These are phyloP conservation scores for Talaromyces sp. DNA, from an alignment of 2,329 filamentous ascomycete species.

Conservation along the genomic window DNA sequence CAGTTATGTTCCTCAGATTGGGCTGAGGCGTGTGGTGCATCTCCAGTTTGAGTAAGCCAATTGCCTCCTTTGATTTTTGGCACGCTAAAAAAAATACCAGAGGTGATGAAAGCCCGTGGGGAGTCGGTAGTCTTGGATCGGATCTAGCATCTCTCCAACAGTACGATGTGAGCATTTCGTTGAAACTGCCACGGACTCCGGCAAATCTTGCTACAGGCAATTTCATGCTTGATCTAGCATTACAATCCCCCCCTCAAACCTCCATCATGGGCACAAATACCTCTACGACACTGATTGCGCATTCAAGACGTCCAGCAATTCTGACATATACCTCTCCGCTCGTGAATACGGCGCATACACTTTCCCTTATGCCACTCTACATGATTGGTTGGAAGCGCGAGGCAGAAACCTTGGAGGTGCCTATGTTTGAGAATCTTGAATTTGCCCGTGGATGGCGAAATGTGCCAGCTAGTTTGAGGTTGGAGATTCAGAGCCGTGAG, in stretches of 20 bases:
- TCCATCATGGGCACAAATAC: constrained; percentile 29
- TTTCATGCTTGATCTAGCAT: constrained; percentile 84
- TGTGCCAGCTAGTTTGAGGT: constrained; percentile 51
- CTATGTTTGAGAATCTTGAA: constrained; percentile 68
- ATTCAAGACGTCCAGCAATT: constrained; percentile 69
- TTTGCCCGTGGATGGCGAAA: constrained; percentile 57
- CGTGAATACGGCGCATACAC: constrained; percentile 58
- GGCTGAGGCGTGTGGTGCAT: constrained; percentile 59
- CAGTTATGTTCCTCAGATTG: constrained; percentile 63
- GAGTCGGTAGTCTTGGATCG: constrained; percentile 47
- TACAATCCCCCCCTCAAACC: constrained; percentile 53
- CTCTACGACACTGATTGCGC: constrained; percentile 51
- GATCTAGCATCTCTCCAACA: constrained; percentile 67
- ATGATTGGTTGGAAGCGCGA: constrained; percentile 63
- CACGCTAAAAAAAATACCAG: background rate
- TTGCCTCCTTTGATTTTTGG: constrained; percentile 10
- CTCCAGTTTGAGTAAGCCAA: constrained; percentile 59
- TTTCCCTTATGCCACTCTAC: constrained; percentile 66
- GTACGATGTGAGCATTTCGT: constrained; percentile 75
- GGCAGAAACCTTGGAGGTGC: constrained; percentile 60
- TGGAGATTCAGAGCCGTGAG: constrained; percentile 67
- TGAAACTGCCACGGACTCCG: constrained; percentile 74
- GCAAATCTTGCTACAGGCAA: constrained; percentile 76
- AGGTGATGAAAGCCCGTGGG: constrained; percentile 50
- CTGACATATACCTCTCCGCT: constrained; percentile 73